Evolutionary conservation across 768 basidiomycete genomes (phyloP), one percentile per base, ranked within the genome.

Genomic region (Rhizopogon rudus): DNA sequence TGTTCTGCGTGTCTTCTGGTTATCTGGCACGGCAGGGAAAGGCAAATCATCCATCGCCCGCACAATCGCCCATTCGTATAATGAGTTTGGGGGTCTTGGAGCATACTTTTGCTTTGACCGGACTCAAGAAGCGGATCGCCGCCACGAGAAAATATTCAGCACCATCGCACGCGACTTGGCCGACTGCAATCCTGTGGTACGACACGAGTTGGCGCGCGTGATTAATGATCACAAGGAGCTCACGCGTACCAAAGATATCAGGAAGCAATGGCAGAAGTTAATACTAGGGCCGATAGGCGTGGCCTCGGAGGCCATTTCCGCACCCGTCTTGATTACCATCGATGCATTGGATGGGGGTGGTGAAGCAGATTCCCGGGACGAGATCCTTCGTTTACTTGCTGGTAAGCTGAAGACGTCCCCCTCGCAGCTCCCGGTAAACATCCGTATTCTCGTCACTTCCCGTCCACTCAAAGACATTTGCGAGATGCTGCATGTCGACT

Each of bases 321-420:
- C 45, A 1, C 40, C 40, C 3, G 17, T 31, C 31, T 6, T 31
- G 3, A 3, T 25, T 3, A 25, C 25, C 3, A 25, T 25, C 25
- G 67, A 68, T 44, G 67, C 52, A n/a, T 41, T 66, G 12, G 61
- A 63, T 42, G 60, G 57, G 39, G 53, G 53, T 31, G 50, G 57
- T 16, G 29, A 43, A 10, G 29, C 22, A 16, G 31, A 31, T 9
- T 40, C 55, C 28, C 59, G 59, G 16, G 40, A 41, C 12, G 22
- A n/a, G 12, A 52, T 67, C 40, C 62, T 68, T 20, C 2, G 28
- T 17, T 14, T 56, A n/a, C 40, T 56, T 43, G 31, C 31, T 31
- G 31, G 31, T 9, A 31, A 31, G 9, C 31, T 10, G 50, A 9
- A 74, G 68, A 58, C 74, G 76, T 40, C 58, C 53, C 16, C 56